Conservation (phyloP, 192 early-diverging fungal genomes). For the Umbelopsis isabellina region DNA sequence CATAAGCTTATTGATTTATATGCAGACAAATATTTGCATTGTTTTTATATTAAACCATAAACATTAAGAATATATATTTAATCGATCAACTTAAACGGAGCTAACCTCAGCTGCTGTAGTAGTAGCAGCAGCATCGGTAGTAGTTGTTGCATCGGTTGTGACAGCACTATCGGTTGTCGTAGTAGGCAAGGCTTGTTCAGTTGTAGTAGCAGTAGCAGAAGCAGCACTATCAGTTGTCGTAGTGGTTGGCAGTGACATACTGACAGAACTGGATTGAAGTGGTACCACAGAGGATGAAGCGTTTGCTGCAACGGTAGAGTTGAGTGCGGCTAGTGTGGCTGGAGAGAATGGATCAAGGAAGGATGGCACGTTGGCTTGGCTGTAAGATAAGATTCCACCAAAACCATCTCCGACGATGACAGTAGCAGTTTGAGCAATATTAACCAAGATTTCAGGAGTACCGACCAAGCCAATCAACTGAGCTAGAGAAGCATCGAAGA, state of each 20-base stretch:
- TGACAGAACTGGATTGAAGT: background rate
- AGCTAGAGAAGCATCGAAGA: conserved; percentile 18
- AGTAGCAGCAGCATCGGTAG: background rate
- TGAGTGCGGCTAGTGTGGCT: background rate
- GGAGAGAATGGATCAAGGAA: background rate
- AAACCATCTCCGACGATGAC: conserved; percentile 28
- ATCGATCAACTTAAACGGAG: too few species aligned
- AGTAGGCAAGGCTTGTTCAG: background rate
- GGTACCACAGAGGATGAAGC: background rate
- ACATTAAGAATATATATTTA: too few species aligned
- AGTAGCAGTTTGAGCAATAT: conserved; percentile 28
- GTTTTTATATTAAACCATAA: background rate
- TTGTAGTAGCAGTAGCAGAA: background rate
- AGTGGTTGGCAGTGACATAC: background rate
- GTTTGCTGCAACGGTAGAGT: background rate
- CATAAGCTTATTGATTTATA: too few species aligned
- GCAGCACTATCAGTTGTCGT: background rate
- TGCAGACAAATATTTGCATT: background rate
- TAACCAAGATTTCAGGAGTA: conserved; percentile 5
- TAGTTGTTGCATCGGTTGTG: background rate
- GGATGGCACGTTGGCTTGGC: conserved; percentile 26
- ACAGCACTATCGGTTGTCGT: background rate
- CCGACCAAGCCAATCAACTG: conserved; percentile 25
- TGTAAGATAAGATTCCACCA: conserved; percentile 24
- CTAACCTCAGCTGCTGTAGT: conserved; percentile 2